A percentile compares a stretch with the other conserved stretches of the same genome.
phyloP scores from a whole-genome alignment of 306 rosid genomes.

The Canavalia ensiformis region DNA sequence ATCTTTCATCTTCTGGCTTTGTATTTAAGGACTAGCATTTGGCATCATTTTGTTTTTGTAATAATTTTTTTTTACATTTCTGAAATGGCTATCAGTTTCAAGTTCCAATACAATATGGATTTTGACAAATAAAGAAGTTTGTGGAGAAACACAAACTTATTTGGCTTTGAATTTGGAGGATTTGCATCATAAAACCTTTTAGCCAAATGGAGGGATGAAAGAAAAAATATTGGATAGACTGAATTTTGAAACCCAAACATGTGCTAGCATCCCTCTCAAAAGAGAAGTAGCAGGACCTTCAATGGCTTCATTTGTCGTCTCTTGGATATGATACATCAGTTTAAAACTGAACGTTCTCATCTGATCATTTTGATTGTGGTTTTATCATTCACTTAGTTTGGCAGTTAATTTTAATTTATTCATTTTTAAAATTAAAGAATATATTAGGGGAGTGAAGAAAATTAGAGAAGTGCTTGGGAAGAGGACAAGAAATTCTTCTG shows the following conservation, averaged over 20 bases:
- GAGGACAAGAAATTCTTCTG: slow-evolving; percentile 12
- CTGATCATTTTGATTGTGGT: slow-evolving; percentile 33
- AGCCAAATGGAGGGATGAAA: slow-evolving; percentile 29
- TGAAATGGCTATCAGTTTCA: slow-evolving; percentile 17
- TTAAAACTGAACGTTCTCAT: slow-evolving; percentile 20
- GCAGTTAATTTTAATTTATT: slow-evolving; percentile 16
- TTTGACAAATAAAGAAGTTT: slow-evolving; percentile 10
- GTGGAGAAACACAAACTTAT: slow-evolving; percentile 24
- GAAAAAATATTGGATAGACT: slow-evolving; percentile 1
- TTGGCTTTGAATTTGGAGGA: slow-evolving; percentile 39
- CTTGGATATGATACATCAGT: slow-evolving; percentile 18
- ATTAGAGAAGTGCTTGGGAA: slow-evolving; percentile 24
- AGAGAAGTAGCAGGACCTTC: slow-evolving; percentile 26
- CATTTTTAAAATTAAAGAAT: not conserved
- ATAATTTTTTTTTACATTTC: slow-evolving; percentile 25
- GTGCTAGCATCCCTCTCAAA: slow-evolving; percentile 18
- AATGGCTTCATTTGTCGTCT: slow-evolving; percentile 34
- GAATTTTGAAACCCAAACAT: slow-evolving; percentile 35
- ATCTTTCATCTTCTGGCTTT: slow-evolving; percentile 24
- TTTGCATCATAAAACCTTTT: slow-evolving; percentile 21
- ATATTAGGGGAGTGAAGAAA: slow-evolving; percentile 1
- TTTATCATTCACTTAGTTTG: slow-evolving; percentile 31
- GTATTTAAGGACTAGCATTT: slow-evolving; percentile 35
- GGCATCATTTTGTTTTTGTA: slow-evolving; percentile 22
- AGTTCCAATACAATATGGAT: not conserved